phyloP scores from a whole-genome alignment of 306 rosid genomes.

The Coriaria nepalensis region DNA sequence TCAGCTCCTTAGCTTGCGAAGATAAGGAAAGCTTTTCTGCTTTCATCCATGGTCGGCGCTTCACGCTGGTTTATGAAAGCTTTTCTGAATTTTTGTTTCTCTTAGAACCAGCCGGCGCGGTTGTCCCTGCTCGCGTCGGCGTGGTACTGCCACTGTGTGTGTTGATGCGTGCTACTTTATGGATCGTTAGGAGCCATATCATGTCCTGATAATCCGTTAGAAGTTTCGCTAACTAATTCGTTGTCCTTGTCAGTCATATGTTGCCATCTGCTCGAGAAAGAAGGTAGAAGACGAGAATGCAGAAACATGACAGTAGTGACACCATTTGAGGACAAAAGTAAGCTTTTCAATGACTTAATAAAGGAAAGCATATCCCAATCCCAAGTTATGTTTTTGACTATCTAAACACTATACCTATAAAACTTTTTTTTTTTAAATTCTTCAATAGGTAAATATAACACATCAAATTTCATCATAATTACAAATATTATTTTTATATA shows the following conservation, averaged over 20 bases:
- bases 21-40: too few species aligned
- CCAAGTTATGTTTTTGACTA: constrained; percentile 11
- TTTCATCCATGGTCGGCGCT: too few species aligned
- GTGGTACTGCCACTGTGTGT: too few species aligned
- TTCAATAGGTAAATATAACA: too few species aligned
- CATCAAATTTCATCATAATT: too few species aligned
- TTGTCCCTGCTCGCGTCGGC: too few species aligned
- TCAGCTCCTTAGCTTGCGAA: too few species aligned
- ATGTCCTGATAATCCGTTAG: constrained; percentile 93
- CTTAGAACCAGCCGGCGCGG: too few species aligned
- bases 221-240: constrained; percentile 67
- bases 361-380: constrained; percentile 89
- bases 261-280: constrained; percentile 67
- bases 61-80: too few species aligned
- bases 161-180: constrained; percentile 61
- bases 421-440: too few species aligned
- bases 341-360: constrained; percentile 52
- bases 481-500: too few species aligned
- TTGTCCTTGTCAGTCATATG: constrained; percentile 89
- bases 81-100: too few species aligned
- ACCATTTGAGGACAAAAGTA: constrained; percentile 57
- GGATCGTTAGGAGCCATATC: constrained; percentile 71
- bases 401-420: not conserved
- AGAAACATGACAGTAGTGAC: constrained; percentile 64
- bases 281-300: constrained; percentile 48